Evolutionary conservation across 139 green algal species (phyloP).

Genomic region (Auxenochlorella protothecoides): DNA sequence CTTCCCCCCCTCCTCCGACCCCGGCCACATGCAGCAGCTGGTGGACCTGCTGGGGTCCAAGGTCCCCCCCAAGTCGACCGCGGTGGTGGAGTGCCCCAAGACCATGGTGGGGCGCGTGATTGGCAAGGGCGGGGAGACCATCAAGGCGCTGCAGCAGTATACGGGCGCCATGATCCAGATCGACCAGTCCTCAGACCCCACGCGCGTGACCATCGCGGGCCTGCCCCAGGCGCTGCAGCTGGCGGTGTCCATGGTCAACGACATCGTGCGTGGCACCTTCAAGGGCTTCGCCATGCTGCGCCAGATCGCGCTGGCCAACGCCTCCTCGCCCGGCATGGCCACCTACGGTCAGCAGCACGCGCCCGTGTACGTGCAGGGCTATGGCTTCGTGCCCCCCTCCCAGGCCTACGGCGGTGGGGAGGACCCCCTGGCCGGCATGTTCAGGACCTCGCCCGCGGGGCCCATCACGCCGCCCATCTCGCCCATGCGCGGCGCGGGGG

Average conservation of each 20-base stretch:
- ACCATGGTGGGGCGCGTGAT: slow-evolving; percentile 84
- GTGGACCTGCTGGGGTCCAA: slow-evolving; percentile 15
- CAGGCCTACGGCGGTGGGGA: slow-evolving; percentile 23
- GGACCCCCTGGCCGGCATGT: slow-evolving; percentile 1
- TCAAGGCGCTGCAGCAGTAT: slow-evolving; percentile 83
- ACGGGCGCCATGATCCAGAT: slow-evolving; percentile 71
- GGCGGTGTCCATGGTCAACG: slow-evolving; percentile 27
- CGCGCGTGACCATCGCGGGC: slow-evolving; percentile 75
- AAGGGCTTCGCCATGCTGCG: slow-evolving; percentile 55
- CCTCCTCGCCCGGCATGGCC: slow-evolving; percentile 1
- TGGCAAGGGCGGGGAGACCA: slow-evolving; percentile 85
- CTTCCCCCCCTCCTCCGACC: not conserved
- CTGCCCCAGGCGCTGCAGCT: slow-evolving; percentile 34
- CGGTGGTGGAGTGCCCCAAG: slow-evolving; percentile 76
- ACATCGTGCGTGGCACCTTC: slow-evolving; percentile 49
- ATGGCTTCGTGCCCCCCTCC: slow-evolving; percentile 44
- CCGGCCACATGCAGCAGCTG: slow-evolving; percentile 23
- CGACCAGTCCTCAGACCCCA: slow-evolving; percentile 73
- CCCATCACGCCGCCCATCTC: slow-evolving; percentile 24
- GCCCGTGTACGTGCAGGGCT: slow-evolving; percentile 37
- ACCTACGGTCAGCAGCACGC: slow-evolving; percentile 9
- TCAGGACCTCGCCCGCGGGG: slow-evolving; percentile 17
- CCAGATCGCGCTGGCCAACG: slow-evolving; percentile 24
- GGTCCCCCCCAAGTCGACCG: slow-evolving; percentile 31
- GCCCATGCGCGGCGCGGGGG: slow-evolving; percentile 12